These are phyloP conservation scores for Drechslerella stenobrocha DNA, from an alignment of 2,329 filamentous ascomycete genomes.

Conservation along the genomic window DNA sequence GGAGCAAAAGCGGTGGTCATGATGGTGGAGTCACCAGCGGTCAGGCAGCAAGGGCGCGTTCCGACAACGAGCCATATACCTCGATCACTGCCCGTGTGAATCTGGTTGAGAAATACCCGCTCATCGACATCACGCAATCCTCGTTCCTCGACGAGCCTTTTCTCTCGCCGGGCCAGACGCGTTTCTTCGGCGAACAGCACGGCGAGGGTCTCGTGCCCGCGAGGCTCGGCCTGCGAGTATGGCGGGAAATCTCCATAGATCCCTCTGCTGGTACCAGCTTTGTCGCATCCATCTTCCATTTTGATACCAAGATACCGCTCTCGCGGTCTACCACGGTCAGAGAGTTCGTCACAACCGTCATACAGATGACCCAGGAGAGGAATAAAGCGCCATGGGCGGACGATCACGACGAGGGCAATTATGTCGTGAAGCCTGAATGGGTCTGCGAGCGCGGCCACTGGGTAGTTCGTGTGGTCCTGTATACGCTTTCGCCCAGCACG, in stretches of 20 bases:
- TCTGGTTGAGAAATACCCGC: constrained; percentile 8
- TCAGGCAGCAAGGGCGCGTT: too few relatives aligned
- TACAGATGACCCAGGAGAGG: not conserved
- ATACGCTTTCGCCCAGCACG: too few relatives aligned
- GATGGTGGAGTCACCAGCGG: not conserved
- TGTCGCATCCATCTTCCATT: too few relatives aligned
- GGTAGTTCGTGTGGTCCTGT: too few relatives aligned
- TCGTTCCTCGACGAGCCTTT: constrained; percentile 28
- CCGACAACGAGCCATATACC: not conserved
- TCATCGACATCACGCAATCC: constrained; percentile 18
- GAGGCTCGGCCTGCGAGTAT: not conserved
- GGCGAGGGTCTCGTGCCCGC: not conserved
- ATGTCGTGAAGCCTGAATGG: too few relatives aligned
- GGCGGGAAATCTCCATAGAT: not conserved
- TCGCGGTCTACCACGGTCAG: not conserved
- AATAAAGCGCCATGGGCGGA: not conserved
- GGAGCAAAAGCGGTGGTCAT: not conserved
- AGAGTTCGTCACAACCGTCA: not conserved
- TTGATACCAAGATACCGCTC: not conserved
- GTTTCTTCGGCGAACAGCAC: not conserved
- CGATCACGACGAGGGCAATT: not conserved
- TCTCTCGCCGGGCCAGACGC: constrained; percentile 1
- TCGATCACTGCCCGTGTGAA: not conserved
- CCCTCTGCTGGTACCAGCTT: too few relatives aligned
- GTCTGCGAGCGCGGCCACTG: too few relatives aligned